Evolutionary conservation across 768 basidiomycete genomes (phyloP).

Genomic region (Trametes meyenii): DNA sequence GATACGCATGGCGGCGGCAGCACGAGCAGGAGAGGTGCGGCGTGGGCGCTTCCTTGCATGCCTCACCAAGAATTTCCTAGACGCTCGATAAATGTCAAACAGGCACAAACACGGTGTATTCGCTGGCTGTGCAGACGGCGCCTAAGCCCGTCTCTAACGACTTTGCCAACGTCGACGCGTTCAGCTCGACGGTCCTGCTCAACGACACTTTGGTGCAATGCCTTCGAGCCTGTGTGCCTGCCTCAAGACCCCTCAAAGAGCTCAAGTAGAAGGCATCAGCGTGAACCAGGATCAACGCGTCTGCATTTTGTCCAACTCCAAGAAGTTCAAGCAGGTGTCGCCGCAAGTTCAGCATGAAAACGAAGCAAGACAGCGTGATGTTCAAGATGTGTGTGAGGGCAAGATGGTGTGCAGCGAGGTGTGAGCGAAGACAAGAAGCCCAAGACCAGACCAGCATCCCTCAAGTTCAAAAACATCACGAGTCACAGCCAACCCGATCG

Average conservation of each 20-base stretch:
- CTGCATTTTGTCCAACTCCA: not conserved
- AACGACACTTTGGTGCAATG: too few species aligned
- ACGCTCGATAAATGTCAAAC: conserved; percentile 12
- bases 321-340: not conserved
- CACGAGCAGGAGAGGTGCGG: not conserved
- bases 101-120: conserved; percentile 10
- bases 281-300: not conserved
- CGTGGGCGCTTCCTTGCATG: not conserved
- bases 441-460: too few species aligned
- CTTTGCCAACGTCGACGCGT: not conserved
- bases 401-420: not conserved
- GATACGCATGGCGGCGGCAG: conserved; percentile 68
- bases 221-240: not conserved
- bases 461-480: too few species aligned
- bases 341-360: too few species aligned
- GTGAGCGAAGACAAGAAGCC: too few species aligned
- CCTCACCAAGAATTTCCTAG: conserved; percentile 14
- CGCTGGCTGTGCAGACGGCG: not conserved
- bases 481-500: too few species aligned
- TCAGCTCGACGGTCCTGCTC: too few species aligned
- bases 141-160: not conserved
- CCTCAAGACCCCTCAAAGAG: not conserved
- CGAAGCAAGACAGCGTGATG: not conserved
- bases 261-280: not conserved
- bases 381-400: not conserved